Evolutionary conservation across 139 green algal genomes (phyloP), one percentile per base, ranked within the genome.

Genomic region (Chlamydomonas sp.): DNA sequence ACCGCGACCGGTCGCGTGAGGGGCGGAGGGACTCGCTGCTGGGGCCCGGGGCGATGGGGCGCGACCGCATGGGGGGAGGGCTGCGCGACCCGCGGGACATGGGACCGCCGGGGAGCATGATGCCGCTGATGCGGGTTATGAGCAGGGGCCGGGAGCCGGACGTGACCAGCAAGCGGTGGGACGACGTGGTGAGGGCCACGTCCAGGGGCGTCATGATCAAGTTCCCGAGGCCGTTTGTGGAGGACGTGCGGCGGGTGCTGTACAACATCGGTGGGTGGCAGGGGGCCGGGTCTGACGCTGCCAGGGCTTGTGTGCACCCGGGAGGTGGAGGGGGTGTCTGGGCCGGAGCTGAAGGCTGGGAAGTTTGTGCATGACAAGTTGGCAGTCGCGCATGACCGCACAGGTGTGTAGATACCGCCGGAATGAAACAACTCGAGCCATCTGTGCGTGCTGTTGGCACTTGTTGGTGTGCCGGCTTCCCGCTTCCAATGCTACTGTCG

Each of bases 211-310:
- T 16, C 63, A 88, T 88, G 15, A 61, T 61, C 5, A 88, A 88
- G 83, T 74, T 88, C 63, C 83, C 83, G 49, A 62, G 73, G 5
- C 6, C 62, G 10, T 88, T 88, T 8, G 18, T 88, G 1, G 83
- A 88, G 63, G 83, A 88, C 63, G 73, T 74, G 0, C 83, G 83
- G 15, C 83, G 73, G 0, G 74, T 82, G 9, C 63, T 88, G 73
- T 88, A 77, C 63, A 49, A 82, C 58, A 60, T 76, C 5, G 74
- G 83, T 88, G 63, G 77, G 74, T 75, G 8, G 7, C 66, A 49
- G 31, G 31, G 31, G 31, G 31, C 31, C 31, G 31, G 31, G 31
- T 49, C 31, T 49, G 31, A 49, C 31, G 31, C 31, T 49, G 31
- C 31, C 31, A 49, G 31, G 31, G 31, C 31, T 49, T 49, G 31